Conservation (phyloP, 2,329 filamentous ascomycete species). For the Microdochium trichocladiopsis region DNA sequence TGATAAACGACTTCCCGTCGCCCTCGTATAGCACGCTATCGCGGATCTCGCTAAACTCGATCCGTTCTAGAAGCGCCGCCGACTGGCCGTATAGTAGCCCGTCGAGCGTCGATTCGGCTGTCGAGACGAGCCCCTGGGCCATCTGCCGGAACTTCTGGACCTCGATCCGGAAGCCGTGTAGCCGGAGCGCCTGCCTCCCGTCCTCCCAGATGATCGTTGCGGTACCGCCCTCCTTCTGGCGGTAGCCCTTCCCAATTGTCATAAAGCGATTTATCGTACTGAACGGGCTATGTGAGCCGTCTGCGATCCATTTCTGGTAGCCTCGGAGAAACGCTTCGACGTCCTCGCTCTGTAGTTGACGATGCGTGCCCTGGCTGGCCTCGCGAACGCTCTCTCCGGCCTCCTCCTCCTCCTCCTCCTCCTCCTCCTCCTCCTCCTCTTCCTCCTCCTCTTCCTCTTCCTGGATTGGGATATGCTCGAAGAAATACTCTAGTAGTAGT, state of each 20-base stretch:
- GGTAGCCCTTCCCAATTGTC: not conserved
- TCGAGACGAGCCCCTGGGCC: no score
- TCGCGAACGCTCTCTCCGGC: no score
- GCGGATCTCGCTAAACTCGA: not conserved
- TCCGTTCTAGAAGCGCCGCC: not conserved
- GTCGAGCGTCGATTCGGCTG: no score
- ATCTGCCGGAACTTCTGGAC: no score
- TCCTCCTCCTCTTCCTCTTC: conserved; percentile 3
- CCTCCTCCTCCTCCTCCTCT: conserved; percentile 1
- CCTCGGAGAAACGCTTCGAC: conserved; percentile 3
- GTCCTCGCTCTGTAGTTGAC: conserved; percentile 2
- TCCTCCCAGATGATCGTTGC: no score
- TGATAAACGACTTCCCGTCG: not conserved
- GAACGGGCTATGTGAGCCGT: not conserved
- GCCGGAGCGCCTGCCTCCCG: no score
- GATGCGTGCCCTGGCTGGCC: no score
- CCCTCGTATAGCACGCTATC: conserved; percentile 1
- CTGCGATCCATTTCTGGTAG: not conserved
- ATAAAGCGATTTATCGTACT: not conserved
- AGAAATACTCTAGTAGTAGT: no score
- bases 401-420: no score
- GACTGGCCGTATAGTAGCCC: not conserved
- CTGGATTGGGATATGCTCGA: not conserved
- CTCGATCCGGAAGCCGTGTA: no score
- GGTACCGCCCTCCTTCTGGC: no score